Conservation (phyloP, 805 yeast species). For the Peterozyma toletana region DNA sequence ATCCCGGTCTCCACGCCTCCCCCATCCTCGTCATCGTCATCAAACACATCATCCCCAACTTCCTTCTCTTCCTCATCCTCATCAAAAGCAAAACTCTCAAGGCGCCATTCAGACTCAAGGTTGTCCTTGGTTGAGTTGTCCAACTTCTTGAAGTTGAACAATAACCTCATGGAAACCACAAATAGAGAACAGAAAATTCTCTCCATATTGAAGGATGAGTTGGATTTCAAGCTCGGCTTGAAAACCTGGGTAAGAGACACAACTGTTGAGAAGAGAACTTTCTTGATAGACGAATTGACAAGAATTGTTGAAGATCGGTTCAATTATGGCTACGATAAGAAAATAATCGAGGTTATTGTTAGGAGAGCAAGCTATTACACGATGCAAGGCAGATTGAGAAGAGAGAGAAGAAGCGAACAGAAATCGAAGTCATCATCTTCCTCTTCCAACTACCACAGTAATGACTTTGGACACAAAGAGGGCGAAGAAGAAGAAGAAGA, state of each 20-base stretch:
- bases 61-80: neutral
- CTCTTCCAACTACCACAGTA: too few species aligned
- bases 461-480: too few species aligned
- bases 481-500: too few species aligned
- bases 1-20: too few species aligned
- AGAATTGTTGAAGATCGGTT: constrained; percentile 37
- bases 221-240: constrained; percentile 69
- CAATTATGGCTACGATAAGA: constrained; percentile 43
- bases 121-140: constrained; percentile 51
- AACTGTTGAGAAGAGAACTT: constrained; percentile 39
- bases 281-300: constrained; percentile 41
- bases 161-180: constrained; percentile 46
- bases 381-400: constrained; percentile 73
- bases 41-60: neutral
- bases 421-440: constrained; percentile 12
- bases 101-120: constrained; percentile 35
- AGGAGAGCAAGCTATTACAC: constrained; percentile 74
- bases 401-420: constrained; percentile 49
- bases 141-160: constrained; percentile 38
- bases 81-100: neutral
- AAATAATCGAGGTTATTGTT: constrained; percentile 61
- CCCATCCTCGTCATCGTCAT: too few species aligned
- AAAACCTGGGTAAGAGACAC: constrained; percentile 86
- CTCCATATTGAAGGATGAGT: constrained; percentile 42
- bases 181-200: constrained; percentile 47